phyloP scores from a whole-genome alignment of 805 yeast species.

The Starmerella bacillaris region DNA sequence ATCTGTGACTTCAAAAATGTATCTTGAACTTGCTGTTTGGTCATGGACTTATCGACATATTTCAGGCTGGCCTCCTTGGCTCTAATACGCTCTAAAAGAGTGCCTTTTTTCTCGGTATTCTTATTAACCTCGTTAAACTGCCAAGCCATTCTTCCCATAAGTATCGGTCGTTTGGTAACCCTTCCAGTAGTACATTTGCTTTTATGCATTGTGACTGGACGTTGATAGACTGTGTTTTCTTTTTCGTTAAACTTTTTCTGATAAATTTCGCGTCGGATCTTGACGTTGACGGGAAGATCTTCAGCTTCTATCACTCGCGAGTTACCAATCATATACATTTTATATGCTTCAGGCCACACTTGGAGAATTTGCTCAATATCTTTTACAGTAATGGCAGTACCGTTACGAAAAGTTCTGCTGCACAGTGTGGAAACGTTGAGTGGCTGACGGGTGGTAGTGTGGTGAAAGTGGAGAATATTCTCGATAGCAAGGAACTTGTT shows the following conservation, averaged over 20 bases:
- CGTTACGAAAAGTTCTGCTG: conserved; percentile 13
- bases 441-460: conserved; percentile 15
- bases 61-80: conserved; percentile 18
- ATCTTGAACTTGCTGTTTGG: conserved; percentile 6
- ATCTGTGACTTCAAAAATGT: conserved; percentile 17
- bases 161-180: neutral
- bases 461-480: conserved; percentile 13
- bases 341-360: conserved; percentile 17
- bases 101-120: conserved; percentile 2
- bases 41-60: conserved; percentile 3
- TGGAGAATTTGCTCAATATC: conserved; percentile 15
- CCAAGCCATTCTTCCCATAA: conserved; percentile 3
- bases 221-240: conserved; percentile 4
- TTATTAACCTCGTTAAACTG: neutral
- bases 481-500: conserved; percentile 17
- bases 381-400: conserved; percentile 10
- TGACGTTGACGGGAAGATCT: conserved; percentile 7
- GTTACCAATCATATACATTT: conserved; percentile 6
- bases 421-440: conserved; percentile 14
- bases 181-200: neutral
- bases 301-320: conserved; percentile 7
- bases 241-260: conserved; percentile 5
- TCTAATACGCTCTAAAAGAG: conserved; percentile 20
- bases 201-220: neutral
- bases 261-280: conserved; percentile 4